These are phyloP conservation scores for Knoxdaviesia capensis DNA, from an alignment of 2,329 filamentous ascomycete species.

Conservation along the genomic window DNA sequence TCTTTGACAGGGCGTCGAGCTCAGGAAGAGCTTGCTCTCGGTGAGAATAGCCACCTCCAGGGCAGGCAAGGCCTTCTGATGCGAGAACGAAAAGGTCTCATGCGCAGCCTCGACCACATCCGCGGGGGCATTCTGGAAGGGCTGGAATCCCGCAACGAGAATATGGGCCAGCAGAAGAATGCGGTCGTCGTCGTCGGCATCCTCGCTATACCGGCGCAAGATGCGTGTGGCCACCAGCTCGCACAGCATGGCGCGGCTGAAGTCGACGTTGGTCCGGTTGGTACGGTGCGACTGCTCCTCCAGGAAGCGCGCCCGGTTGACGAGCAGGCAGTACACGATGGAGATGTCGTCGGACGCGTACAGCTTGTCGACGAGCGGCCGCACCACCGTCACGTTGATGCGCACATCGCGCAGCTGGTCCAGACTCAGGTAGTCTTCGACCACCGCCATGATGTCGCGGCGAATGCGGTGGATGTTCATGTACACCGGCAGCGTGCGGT, in stretches of 20 bases:
- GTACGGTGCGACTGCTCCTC: slow-evolving; percentile 56
- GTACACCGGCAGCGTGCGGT: slow-evolving; percentile 50
- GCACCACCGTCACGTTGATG: slow-evolving; percentile 62
- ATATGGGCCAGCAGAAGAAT: slow-evolving; percentile 59
- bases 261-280: slow-evolving; percentile 65
- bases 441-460: slow-evolving; percentile 40
- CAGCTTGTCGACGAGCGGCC: slow-evolving; percentile 66
- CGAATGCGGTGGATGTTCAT: slow-evolving; percentile 57
- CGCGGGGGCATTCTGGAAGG: slow-evolving; percentile 62
- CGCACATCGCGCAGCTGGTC: slow-evolving; percentile 55
- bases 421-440: slow-evolving; percentile 11
- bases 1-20: slow-evolving; percentile 59
- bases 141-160: slow-evolving; percentile 65
- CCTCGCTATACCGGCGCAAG: slow-evolving; percentile 58
- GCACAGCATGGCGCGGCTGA: slow-evolving; percentile 57
- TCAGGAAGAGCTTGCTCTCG: slow-evolving; percentile 60
- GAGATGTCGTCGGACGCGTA: slow-evolving; percentile 66
- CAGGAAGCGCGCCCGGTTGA: slow-evolving; percentile 64
- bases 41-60: slow-evolving; percentile 70
- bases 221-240: slow-evolving; percentile 66
- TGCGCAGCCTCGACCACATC: slow-evolving; percentile 37
- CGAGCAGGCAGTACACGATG: slow-evolving; percentile 65
- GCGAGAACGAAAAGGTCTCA: slow-evolving; percentile 23
- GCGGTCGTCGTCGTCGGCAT: slow-evolving; percentile 49
- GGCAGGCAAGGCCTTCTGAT: slow-evolving; percentile 46